Base-by-base conservation (phyloP, 495 filamentous ascomycete genomes). In the Letharia lupina region DNA sequence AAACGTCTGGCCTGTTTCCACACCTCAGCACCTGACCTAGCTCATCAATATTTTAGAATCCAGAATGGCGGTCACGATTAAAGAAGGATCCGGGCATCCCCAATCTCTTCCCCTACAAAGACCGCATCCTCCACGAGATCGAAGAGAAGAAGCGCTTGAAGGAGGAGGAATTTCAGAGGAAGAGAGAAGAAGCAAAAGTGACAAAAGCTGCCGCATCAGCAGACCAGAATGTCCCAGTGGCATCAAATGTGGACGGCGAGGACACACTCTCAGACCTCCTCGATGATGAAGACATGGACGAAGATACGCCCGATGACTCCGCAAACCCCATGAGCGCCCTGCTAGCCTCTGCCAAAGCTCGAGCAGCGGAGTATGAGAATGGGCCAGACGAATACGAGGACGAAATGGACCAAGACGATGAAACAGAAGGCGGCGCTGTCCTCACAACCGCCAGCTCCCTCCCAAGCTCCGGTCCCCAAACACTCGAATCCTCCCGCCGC, bases 1-100 rank as follows among this genome's bases (percentile, higher is more conserved):
- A 79, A 89, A 92, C 74, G 85, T 86, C 74, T 4, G 56, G 28
- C 39, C 39, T 15, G 47, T 28, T 60, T 20, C 37, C 4, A 23
- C 33, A 59, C 12, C 40, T 54, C 39, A 28, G 31, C 41, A 61
- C 52, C 61, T 23, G 56, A 12, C 39, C 35, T 3, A 61, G 39
- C 31, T 69, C 52, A 65, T 69, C 33, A 67, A 50, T 59, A 23
- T 52, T 58, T 39, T 69, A 87, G 86, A 95, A 97, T 76, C 95
- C 95, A 28, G 84, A 96, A 88, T 96, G 93, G 88, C 84, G 87
- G 66, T 93, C 90, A 69, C 88, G 89, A 75, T 75, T 96, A 65
- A 97, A 96, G 85, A 98, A 98, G 78, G 93, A 96, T 74, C 91
- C 92, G 47, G 93, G 93, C 65, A 97, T 98, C 62, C 94, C 94